Base-by-base conservation (phyloP, 1,284 basidiomycete species). In the Thelephora terrestris region DNA sequence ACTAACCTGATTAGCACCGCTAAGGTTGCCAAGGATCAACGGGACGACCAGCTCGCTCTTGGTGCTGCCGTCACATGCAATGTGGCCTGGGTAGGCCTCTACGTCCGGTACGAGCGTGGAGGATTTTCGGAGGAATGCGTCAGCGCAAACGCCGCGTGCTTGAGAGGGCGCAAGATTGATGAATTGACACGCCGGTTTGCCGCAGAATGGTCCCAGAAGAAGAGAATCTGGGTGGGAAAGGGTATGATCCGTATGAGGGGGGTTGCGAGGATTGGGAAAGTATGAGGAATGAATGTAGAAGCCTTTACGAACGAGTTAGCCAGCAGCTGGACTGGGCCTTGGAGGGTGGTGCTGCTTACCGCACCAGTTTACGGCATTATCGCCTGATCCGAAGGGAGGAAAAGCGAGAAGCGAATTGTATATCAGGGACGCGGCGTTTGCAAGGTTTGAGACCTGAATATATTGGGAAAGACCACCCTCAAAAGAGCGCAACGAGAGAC, bases 31-130 rank as follows among this genome's bases (percentile, higher is more conserved):
- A 18, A 75, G 54, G 40, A 85, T 62, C 25, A 95, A 70, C 3
- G 91, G 90, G 50, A 83, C 71, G 7, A 93, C 91, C 47, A 94
- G 79, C 62, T 94, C 91, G 57, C 88, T 90, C 58, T 83, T 84
- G 2, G 90, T 92, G 48, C 81, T 78, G 16, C 81, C 85, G 57
- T 93, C 90, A 59, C 91, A 94, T 3, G 89, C 89, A 53, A 93
- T 92, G 61, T 95, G 91, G 0, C 90, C 89, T 1, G 89, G 87
- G 60, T 91, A 92, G 2, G 65, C 66, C 23, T 86, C 75, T 27
- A 94, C 89, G 50, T 91, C 76, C 14, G 68, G 65, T 1, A 93
- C 87, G 9, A 91, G 58, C 1, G 88, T 50, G 0, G 81, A 78
- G 53, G 71, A 57, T 40, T 63, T 63, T 47, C 70, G 70, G 9